phyloP scores from a whole-genome alignment of 441 rosid species.

The Aquilaria agallochum region DNA sequence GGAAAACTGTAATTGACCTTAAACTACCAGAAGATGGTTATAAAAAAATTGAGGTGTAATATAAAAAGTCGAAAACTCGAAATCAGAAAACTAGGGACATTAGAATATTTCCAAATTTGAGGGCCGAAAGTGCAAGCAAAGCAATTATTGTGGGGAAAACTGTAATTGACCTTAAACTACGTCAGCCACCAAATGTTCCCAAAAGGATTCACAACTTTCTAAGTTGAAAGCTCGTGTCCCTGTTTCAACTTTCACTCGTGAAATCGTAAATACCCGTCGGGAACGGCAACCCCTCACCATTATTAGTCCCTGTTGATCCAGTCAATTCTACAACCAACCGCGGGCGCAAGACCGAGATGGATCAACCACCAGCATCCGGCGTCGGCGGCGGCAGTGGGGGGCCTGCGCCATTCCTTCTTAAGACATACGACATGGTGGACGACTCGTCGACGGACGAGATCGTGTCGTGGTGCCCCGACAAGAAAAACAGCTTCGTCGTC shows the following conservation, averaged over 20 bases:
- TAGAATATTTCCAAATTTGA: no score
- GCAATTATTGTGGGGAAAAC: no score
- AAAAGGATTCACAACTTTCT: no score
- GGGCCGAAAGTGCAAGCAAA: no score
- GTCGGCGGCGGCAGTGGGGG: slow-evolving; percentile 46
- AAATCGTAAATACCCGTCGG: not conserved
- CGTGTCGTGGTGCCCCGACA: slow-evolving; percentile 73
- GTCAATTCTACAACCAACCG: not conserved
- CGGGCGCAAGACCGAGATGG: not conserved
- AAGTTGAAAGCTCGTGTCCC: no score
- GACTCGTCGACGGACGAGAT: slow-evolving; percentile 72
- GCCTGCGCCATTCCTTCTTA: slow-evolving; percentile 75
- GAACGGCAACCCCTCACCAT: not conserved
- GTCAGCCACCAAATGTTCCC: no score
- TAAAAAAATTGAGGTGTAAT: not conserved
- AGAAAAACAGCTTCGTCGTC: slow-evolving; percentile 65
- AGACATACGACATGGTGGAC: slow-evolving; percentile 91
- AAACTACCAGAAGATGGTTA: not conserved
- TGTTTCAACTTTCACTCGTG: no score
- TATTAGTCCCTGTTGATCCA: not conserved
- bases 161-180: no score
- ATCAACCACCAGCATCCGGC: slow-evolving; percentile 18
- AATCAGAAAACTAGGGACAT: no score
- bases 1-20: no score
- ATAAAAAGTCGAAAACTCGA: no score